Evolutionary conservation across 2,329 filamentous ascomycete genomes (phyloP), one percentile per base, ranked within the genome.

Genomic region (Trichoderma atroviride): DNA sequence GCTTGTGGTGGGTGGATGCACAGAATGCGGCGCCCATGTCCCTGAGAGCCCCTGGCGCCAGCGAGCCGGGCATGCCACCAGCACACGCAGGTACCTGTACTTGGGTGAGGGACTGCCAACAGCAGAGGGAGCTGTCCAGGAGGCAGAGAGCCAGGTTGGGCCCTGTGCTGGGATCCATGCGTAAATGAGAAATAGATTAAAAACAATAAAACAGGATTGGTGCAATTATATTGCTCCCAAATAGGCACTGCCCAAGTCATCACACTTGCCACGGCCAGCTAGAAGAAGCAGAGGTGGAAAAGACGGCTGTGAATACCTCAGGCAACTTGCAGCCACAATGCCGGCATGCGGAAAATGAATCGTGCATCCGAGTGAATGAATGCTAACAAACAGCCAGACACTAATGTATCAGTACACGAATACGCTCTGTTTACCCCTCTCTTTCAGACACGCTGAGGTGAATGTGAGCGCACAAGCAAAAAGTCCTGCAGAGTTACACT

Each of bases 21-120:
- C 50, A 47, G 35, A 27, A 33, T 35, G 37, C 63, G 40, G 53
- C 53, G 7, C 27, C 62, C 52, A 27, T 29, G 33, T 57, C 29
- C 16, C 16, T 57, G 55, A n/a, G 13, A 50, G 53, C 63, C 63
- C 63, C 63, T 67, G 63, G 63, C 63, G 55, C 63, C 63, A 66
- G 63, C 53, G 40, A 50, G 62, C 62, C 63, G 29, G 40, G 40
- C 55, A 59, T 52, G 29, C 61, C 61, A 55, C 61, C 31, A 35
- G 37, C 33, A 24, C 27, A 50, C 47, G 33, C 60, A 47, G 5
- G 10, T 40, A 9, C 35, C 33, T 27, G 22, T 22, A 22, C 33
- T 14, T 22, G 37, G 27, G 27, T 35, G 11, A 3, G 11, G 7
- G 31, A 29, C n/a, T n/a, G 52, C 29, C 40, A 43, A 43, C 40